Evolutionary conservation across 1,139 yeast species (phyloP), one percentile per base, ranked within the genome.

Genomic region (Suhomyces chickasaworum): DNA sequence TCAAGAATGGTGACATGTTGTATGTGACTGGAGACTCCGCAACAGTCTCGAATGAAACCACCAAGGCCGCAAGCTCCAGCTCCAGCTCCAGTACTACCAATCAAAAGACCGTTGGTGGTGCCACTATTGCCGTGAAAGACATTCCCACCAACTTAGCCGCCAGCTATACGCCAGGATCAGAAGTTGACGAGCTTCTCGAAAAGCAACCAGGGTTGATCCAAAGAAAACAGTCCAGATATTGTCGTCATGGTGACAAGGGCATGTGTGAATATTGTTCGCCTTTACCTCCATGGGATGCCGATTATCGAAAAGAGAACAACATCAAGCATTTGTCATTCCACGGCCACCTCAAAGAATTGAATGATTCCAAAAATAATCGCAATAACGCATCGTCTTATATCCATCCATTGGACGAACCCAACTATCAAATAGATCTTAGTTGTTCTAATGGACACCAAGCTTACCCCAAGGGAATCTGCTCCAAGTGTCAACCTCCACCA

Each of bases 231-330:
- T 81, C 89, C 6, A 63, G 67, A 4, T 73, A 90, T 59, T 93
- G 99, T 64, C 81, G 85, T 47, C 99, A 95, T 63, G 89, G 95
- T 3, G 91, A 84, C 32, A 86, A 86, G 57, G 99, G 98, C 3
- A 93, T 93, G 99, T 93, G 99, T 66, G 99, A 93, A 58, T 89
- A 90, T 62, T 93, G 99, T 63, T 84, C 95, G 43, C 97, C 99
- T 0, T 71, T 95, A 48, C 97, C 96, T 39, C 98, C 99, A 1
- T 95, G 93, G 88, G 97, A 93, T 65, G 77, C 78, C 49, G 80
- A 76, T 21, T 91, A 90, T 63, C 85, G 84, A 53, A 81, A 81
- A 45, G 86, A 84, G 51, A 74, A 91, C 55, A 83, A 81, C 22
- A 89, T 91, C 63, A 95, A 95, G 65, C 99, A 93, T 65, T 72